Base-by-base conservation (phyloP, 257 asterid genomes). In the Prunella vulgaris region DNA sequence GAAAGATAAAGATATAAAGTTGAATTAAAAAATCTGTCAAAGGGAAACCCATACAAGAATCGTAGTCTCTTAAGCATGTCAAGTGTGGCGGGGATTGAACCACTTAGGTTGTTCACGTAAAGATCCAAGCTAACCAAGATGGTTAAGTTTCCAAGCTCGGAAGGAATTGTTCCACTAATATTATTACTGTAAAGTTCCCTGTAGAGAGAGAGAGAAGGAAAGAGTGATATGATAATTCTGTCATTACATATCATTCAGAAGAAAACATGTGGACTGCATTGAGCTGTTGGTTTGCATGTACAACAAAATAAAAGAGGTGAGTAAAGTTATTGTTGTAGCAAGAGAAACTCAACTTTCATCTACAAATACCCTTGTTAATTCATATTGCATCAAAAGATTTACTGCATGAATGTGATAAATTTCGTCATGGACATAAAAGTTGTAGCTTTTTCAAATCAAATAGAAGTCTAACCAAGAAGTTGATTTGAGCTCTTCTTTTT, bases 51-150 rank as follows among this genome's bases (percentile, higher is more conserved):
- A 65, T 94, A 94, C 99, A 94, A 78, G 84, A 94, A 91, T 27
- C 97, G 95, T 60, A 94, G 85, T 69, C 24, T 84, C 81, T 79
- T 83, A 81, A 94, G 97, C 61, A 66, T 80, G 75, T 84, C 87
- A 89, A 91, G 60, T 38, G 97, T 78, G 67, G 74, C 84, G 10
- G 97, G 99, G 60, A 94, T 91, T 30, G 89, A 76, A 76, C 99
- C 97, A 69, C 8, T 81, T 60, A 94, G 86, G 22, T 0, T 67
- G 81, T 94, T 94, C 74, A 85, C 78, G 83, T 91, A 94, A 78
- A 94, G 97, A 94, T 94, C 97, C 96, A 94, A 89, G 73, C 97
- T 91, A 79, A 94, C 96, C 89, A 94, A 82, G 82, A 81, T 84
- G 74, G 92, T 84, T 78, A 94, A 88, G 93, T 87, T 87, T 73